Evolutionary conservation across 495 filamentous ascomycete genomes (phyloP).

Genomic region (Aspergillus taichungensis): DNA sequence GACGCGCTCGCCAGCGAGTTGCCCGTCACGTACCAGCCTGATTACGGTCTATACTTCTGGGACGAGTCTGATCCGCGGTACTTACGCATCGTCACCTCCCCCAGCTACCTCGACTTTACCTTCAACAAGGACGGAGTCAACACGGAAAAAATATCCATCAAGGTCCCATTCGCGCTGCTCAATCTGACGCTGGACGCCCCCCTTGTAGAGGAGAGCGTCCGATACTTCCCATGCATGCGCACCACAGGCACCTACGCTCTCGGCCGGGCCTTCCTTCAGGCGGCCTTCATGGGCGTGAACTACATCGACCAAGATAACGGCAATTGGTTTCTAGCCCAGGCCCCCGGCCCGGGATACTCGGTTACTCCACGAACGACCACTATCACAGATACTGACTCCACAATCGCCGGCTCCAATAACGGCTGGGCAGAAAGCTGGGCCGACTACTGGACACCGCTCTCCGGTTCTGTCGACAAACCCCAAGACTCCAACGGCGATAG

Average conservation of each 20-base stretch:
- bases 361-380: background rate
- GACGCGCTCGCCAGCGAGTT: conserved; percentile 36
- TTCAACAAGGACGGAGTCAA: conserved; percentile 24
- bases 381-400: conserved; percentile 3
- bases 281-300: conserved; percentile 46
- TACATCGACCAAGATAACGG: conserved; percentile 22
- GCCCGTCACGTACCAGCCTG: conserved; percentile 32
- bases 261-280: conserved; percentile 49
- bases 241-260: conserved; percentile 24
- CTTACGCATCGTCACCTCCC: conserved; percentile 33
- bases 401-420: conserved; percentile 16
- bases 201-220: conserved; percentile 28
- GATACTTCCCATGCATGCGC: conserved; percentile 46
- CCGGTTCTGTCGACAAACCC: background rate
- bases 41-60: conserved; percentile 43
- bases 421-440: conserved; percentile 30
- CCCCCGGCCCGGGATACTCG: conserved; percentile 35
- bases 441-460: conserved; percentile 25
- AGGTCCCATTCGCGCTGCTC: conserved; percentile 44
- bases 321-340: conserved; percentile 42
- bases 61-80: conserved; percentile 33
- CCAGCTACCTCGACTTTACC: conserved; percentile 41
- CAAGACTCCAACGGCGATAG: background rate
- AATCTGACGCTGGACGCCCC: conserved; percentile 44
- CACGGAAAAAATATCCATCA: conserved; percentile 35